Conservation (phyloP, 2,329 filamentous ascomycete species). For the Moelleriella libera region DNA sequence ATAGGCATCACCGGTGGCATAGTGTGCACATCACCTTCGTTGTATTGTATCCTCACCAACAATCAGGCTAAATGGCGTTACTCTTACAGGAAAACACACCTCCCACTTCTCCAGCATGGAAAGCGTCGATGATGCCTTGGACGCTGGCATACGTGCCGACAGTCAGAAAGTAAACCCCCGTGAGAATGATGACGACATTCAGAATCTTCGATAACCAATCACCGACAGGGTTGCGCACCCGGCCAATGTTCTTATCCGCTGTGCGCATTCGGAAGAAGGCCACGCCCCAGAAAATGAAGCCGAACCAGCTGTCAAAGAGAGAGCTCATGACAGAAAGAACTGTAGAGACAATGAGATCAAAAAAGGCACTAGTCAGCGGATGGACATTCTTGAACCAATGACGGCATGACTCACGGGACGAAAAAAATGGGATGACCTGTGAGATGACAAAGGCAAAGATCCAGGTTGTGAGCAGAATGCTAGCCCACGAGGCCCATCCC, state of each 20-base stretch:
- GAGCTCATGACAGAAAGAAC: conserved; percentile 67
- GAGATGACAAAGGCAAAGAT: conserved; percentile 84
- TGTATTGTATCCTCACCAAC: not conserved
- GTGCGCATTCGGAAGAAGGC: conserved; percentile 65
- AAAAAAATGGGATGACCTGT: conserved; percentile 88
- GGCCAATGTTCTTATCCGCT: conserved; percentile 42
- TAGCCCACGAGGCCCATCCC: conserved; percentile 69
- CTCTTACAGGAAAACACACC: conserved; percentile 61
- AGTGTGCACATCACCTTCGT: not conserved
- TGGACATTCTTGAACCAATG: not conserved
- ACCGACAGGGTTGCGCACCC: conserved; percentile 32
- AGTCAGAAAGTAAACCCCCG: conserved; percentile 69
- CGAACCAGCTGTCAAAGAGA: conserved; percentile 84
- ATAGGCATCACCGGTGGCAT: not conserved
- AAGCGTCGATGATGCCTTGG: conserved; percentile 61
- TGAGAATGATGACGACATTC: conserved; percentile 59
- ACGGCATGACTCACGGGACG: conserved; percentile 39
- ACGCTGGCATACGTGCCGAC: conserved; percentile 72
- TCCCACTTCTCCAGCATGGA: conserved; percentile 47
- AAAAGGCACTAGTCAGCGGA: not conserved
- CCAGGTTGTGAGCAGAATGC: conserved; percentile 59
- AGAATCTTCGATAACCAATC: conserved; percentile 42
- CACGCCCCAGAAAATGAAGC: conserved; percentile 89
- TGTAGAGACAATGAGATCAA: not conserved
- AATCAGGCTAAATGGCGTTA: conserved; percentile 42